These are phyloP conservation scores for Debaryomyces fabryi DNA, from an alignment of 1,139 yeast genomes.

Conservation along the genomic window DNA sequence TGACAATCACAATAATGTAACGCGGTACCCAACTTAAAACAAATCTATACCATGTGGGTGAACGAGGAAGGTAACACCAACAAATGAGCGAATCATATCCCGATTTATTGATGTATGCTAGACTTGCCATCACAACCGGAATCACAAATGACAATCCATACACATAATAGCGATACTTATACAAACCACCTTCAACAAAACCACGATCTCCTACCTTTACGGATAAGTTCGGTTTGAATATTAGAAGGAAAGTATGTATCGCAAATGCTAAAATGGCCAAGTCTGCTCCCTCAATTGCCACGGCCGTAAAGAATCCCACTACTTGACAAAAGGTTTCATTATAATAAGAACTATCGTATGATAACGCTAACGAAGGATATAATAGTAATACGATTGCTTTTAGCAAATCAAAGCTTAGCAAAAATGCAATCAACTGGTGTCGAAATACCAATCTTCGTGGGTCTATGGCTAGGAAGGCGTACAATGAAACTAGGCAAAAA, in stretches of 20 bases:
- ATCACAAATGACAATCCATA: slow-evolving; percentile 61
- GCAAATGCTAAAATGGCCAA: slow-evolving; percentile 82
- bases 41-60: slow-evolving; percentile 74
- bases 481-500: slow-evolving; percentile 55
- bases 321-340: slow-evolving; percentile 64
- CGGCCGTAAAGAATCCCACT: slow-evolving; percentile 83
- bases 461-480: slow-evolving; percentile 60
- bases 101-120: slow-evolving; percentile 60
- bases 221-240: slow-evolving; percentile 59
- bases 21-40: slow-evolving; percentile 85
- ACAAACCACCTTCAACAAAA: slow-evolving; percentile 74
- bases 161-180: slow-evolving; percentile 57
- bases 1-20: slow-evolving; percentile 63
- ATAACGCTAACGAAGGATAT: slow-evolving; percentile 66
- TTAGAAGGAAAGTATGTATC: slow-evolving; percentile 73
- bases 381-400: slow-evolving; percentile 71
- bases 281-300: slow-evolving; percentile 86
- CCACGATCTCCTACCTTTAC: slow-evolving; percentile 45
- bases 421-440: slow-evolving; percentile 68
- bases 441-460: slow-evolving; percentile 64
- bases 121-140: slow-evolving; percentile 70
- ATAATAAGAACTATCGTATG: slow-evolving; percentile 50
- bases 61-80: slow-evolving; percentile 80
- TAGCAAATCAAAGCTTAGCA: slow-evolving; percentile 69
- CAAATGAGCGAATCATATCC: slow-evolving; percentile 69